These are phyloP conservation scores for Ceratocystis smalleyi DNA, from an alignment of 2,329 filamentous ascomycete genomes.

Conservation along the genomic window DNA sequence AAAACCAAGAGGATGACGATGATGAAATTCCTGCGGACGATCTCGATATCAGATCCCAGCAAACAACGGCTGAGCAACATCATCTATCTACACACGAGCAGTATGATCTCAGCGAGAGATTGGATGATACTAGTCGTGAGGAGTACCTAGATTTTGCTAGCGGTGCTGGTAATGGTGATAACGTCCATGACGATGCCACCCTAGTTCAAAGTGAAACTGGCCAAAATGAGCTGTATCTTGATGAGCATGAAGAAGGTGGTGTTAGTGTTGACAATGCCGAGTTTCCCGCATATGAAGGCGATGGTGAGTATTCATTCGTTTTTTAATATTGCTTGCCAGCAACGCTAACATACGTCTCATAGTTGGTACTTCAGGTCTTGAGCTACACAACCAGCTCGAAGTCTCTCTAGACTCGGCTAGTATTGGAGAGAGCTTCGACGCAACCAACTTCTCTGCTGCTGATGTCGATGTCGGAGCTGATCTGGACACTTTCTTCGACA, in stretches of 20 bases:
- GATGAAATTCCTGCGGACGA: slow-evolving; percentile 17
- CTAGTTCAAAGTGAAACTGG: slow-evolving; percentile 13
- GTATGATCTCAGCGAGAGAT: slow-evolving; percentile 22
- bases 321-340: not conserved
- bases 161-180: slow-evolving; percentile 18
- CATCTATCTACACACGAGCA: slow-evolving; percentile 23
- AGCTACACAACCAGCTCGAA: slow-evolving; percentile 6
- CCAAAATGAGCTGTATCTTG: slow-evolving; percentile 17
- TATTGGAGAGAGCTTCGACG: slow-evolving; percentile 8
- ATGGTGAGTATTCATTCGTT: slow-evolving; percentile 6
- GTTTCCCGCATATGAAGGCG: slow-evolving; percentile 7
- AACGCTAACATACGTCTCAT: not conserved
- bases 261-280: slow-evolving; percentile 14
- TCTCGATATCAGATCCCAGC: slow-evolving; percentile 16
- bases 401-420: slow-evolving; percentile 3
- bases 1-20: slow-evolving; percentile 16
- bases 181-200: slow-evolving; percentile 18
- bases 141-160: slow-evolving; percentile 17
- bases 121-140: slow-evolving; percentile 8
- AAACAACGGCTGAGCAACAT: slow-evolving; percentile 18
- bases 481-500: slow-evolving; percentile 11
- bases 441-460: slow-evolving; percentile 8
- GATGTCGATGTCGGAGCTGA: slow-evolving; percentile 10
- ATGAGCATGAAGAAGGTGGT: slow-evolving; percentile 14
- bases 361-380: slow-evolving; percentile 11